Evolutionary conservation across 1,284 basidiomycete species (phyloP), one percentile per base, ranked within the genome.

Genomic region (Leccinum discolor): DNA sequence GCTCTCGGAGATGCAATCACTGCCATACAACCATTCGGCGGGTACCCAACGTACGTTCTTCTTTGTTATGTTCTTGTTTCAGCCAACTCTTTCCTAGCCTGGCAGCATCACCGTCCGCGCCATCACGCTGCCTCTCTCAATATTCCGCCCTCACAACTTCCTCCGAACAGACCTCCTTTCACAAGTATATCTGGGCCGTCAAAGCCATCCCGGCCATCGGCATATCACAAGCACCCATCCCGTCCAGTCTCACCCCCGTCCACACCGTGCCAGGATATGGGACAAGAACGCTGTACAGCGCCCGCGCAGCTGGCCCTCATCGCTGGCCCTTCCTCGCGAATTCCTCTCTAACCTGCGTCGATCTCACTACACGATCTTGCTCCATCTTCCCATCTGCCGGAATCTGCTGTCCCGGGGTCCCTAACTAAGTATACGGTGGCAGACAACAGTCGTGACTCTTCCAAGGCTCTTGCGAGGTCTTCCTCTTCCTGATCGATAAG

Each of bases 321-420:
- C 47, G 29, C 68, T 42, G 23, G 65, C 1, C 64, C 72, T 40
- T 64, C 66, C 5, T 64, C 68, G 10, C 72, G 76, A 40, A 69
- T 76, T 23, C 75, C 76, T 1, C 73, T 77, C 56, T 79, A 79
- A 63, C 76, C 78, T 2, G 65, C 70, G 26, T 73, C 78, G 21
- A 78, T 78, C 23, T 26, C 23, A 26, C 23, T 26, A 26, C 23
- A 26, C 23, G 23, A 26, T 63, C 71, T 68, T 32, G 65, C 63
- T 58, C 64, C 66, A 44, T 67, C 71, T 3, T 66, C 69, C 14
- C 66, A 63, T 16, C 35, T 64, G 4, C 50, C 63, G 44, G 71
- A 76, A n/a, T 18, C 62, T 26, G 4, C 61, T 11, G 35, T 58
- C 38, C 14, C 64, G 6, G 50, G 59, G 47, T 16, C 61, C 23